Base-by-base conservation (phyloP, 768 basidiomycete species). In the Leccinum uliginosum region DNA sequence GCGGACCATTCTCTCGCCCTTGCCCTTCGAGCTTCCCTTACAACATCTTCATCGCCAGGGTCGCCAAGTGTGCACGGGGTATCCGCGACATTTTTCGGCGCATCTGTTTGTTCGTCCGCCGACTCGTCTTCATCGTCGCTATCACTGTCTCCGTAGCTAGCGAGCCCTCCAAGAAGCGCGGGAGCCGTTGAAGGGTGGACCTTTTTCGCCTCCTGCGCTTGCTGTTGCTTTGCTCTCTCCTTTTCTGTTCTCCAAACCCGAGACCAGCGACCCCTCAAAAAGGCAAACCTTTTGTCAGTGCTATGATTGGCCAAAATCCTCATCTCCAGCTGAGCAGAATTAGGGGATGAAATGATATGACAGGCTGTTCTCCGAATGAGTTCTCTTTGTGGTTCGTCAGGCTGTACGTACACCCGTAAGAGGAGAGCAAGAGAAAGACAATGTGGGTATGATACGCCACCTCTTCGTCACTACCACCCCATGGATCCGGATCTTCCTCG, bases 261-360 rank as follows among this genome's bases (percentile, higher is more conserved):
- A 54, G 78, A 76, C 85, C 89, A 93, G 23, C 89, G 75, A 2
- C 93, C 93, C 32, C 84, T 80, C 46, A 96, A 70, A 69, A 95
- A 95, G 1, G 86, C 83, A 65, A 97, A 95, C 6, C 89, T 80
- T 46, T 76, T 74, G 67, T 96, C 92, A 12, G 77, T 74, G 0
- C 91, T 87, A 65, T 95, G 82, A 62, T 96, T 93, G 10, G 93
- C 86, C 15, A 96, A 75, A 63, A 97, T 93, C 6, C 93, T 83
- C 79, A 93, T 85, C 69, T 94, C 92, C 23, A 96, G 78, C 60
- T 93, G 85, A 0, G 85, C 82, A 15, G 90, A 81, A 64, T 94
- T 93, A 2, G 86, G 83, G 1, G 92, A 88, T 7, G 82, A 72
- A 24, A 79, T 66, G 30, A 95, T 71, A 58, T 92, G 89, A 12